phyloP scores from a whole-genome alignment of 2,329 filamentous ascomycete species.

The Microdochium nivale region DNA sequence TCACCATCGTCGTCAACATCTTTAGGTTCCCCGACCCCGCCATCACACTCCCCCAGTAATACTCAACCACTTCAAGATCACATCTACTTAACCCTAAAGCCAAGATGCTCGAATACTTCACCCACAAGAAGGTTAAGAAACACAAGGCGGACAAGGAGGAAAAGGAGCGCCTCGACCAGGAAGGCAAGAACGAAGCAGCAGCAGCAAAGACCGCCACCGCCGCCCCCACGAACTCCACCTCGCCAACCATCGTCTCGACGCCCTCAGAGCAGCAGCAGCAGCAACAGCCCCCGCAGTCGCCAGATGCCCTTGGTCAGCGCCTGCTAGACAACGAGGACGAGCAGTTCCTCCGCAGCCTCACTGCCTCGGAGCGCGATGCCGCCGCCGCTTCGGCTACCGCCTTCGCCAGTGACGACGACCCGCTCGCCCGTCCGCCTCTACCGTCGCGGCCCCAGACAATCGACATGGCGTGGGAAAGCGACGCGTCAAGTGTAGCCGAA shows the following conservation, averaged over 20 bases:
- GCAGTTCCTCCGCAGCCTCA: slow-evolving; percentile 46
- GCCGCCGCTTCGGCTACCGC: slow-evolving; percentile 9
- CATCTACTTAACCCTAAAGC: background rate
- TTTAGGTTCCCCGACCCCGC: background rate
- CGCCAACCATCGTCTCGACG: slow-evolving; percentile 16
- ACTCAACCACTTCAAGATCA: background rate
- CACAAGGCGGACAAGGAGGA: slow-evolving; percentile 39
- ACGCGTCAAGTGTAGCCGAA: slow-evolving; percentile 24
- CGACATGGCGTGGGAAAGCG: slow-evolving; percentile 39
- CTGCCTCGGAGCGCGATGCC: slow-evolving; percentile 22
- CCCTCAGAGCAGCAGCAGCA: slow-evolving; percentile 12
- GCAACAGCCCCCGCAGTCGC: background rate
- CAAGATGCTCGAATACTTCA: slow-evolving; percentile 55
- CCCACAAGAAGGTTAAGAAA: slow-evolving; percentile 55
- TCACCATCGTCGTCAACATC: background rate
- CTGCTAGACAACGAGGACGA: slow-evolving; percentile 50
- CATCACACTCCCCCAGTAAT: background rate
- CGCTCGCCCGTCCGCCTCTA: slow-evolving; percentile 36
- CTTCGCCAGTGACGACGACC: slow-evolving; percentile 31
- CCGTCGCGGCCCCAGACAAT: slow-evolving; percentile 44
- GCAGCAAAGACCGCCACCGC: too few species aligned
- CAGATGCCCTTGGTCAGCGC: slow-evolving; percentile 18
- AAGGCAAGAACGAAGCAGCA: slow-evolving; percentile 11
- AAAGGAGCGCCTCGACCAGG: slow-evolving; percentile 13
- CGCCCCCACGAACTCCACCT: slow-evolving; percentile 5